Evolutionary conservation across 352 stramenopile species (phyloP), one percentile per base, ranked within the genome.

Genomic region (Globisporangium paroecandrum): DNA sequence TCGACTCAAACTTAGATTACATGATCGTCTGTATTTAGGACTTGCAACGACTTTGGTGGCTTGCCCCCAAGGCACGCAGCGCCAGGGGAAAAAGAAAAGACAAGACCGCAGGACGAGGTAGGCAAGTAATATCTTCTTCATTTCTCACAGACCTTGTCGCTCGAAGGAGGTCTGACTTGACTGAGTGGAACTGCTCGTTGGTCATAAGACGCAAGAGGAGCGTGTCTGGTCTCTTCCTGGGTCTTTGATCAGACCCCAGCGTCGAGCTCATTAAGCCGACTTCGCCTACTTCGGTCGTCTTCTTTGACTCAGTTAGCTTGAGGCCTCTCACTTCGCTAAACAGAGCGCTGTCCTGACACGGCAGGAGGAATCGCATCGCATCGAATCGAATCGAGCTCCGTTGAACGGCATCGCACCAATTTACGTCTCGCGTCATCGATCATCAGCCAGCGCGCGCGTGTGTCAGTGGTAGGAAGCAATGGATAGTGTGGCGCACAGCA

Each of bases 401-500:
- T 43, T 22, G 43, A 51, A 12, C 43, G 27, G 12, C 54, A 60
- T 34, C 27, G 18, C 2, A 41, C 2, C 43, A 22, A 10, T 51
- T 51, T 51, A 24, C 43, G 43, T 49, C 15, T 8, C 41, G 4
- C 38, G 13, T 47, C 38, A 20, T 20, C 38, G 13, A 47, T n/a
- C 15, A 7, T 3, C 4, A 20, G 4, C 13, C 15, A 20, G 12
- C 0, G 15, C 41, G 43, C 13, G 43, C 25, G 15, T n/a, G 27
- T 34, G 12, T 24, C 5, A 7, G 24, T 38, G 54, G 9, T 18
- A 13, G 15, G 15, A 9, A 38, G 41, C 7, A 38, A 54, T 53
- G 58, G 58, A 54, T 18, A 54, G 4, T 54, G 38, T 4, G 58
- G 24, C 27, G 32, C 64, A 69, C 53, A 62, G 25, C 9, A 69